phyloP scores from a whole-genome alignment of 116 monocot genomes.

The Zostera marina region DNA sequence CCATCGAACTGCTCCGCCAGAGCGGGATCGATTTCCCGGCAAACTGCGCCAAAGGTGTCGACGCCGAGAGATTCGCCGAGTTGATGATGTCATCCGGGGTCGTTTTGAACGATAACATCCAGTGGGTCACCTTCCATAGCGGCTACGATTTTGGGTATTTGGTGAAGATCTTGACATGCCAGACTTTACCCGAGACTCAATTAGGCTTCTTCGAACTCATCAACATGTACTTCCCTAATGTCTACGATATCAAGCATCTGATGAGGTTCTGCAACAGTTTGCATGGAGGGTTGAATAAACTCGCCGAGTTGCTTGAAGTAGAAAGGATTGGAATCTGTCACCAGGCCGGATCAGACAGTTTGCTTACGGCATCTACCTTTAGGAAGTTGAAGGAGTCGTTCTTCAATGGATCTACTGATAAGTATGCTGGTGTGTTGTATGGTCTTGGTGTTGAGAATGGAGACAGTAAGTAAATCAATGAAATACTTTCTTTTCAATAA shows the following conservation, averaged over 20 bases:
- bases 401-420: conserved; percentile 20
- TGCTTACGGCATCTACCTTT: conserved; percentile 18
- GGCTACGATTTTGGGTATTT: conserved; percentile 36
- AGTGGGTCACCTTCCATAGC: conserved; percentile 32
- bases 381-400: conserved; percentile 20
- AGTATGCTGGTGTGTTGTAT: conserved; percentile 27
- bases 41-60: conserved; percentile 15
- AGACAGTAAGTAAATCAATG: background rate
- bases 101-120: conserved; percentile 26
- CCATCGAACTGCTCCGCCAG: conserved; percentile 21
- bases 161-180: conserved; percentile 24
- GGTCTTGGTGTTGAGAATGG: conserved; percentile 27
- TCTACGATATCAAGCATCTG: conserved; percentile 31
- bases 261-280: conserved; percentile 30
- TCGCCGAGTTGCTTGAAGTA: conserved; percentile 22
- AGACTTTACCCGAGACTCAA: conserved; percentile 16
- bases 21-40: conserved; percentile 22
- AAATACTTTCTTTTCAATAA: too few relatives aligned
- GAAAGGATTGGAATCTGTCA: conserved; percentile 24
- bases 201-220: conserved; percentile 25
- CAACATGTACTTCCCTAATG: conserved; percentile 19
- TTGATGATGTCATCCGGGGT: conserved; percentile 36
- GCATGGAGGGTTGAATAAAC: conserved; percentile 29
- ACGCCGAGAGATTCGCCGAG: conserved; percentile 18
- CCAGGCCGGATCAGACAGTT: conserved; percentile 36